These are phyloP conservation scores for Chlorella sorokiniana DNA, from an alignment of 139 green algal species.

Conservation along the genomic window DNA sequence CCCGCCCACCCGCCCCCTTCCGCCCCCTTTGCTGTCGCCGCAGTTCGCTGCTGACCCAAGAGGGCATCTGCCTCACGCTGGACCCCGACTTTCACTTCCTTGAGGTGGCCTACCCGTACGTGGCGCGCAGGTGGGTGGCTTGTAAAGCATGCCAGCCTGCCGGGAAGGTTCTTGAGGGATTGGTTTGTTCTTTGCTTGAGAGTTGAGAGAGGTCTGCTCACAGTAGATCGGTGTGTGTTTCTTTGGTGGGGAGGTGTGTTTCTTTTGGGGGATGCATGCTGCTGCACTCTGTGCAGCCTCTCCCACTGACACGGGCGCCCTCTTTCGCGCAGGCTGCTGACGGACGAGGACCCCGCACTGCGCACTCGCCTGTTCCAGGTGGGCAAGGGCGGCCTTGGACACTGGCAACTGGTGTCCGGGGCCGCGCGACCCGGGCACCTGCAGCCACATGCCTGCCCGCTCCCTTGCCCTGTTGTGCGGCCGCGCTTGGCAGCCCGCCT, in stretches of 20 bases:
- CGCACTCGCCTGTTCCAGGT: slow-evolving; percentile 92
- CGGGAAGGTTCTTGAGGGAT: too few relatives aligned
- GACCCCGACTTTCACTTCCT: slow-evolving; percentile 97
- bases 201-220: too few relatives aligned
- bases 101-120: slow-evolving; percentile 85
- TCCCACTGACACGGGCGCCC: too few relatives aligned
- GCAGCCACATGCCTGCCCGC: too few relatives aligned
- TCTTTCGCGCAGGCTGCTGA: slow-evolving; percentile 88
- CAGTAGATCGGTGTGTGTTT: not conserved
- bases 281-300: too few relatives aligned
- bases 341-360: slow-evolving; percentile 94
- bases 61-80: slow-evolving; percentile 99
- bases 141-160: not conserved
- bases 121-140: slow-evolving; percentile 50
- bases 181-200: too few relatives aligned
- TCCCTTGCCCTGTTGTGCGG: not conserved
- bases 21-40: not conserved
- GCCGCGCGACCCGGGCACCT: too few relatives aligned
- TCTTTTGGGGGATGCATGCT: too few relatives aligned
- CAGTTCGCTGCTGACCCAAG: slow-evolving; percentile 69
- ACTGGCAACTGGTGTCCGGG: not conserved
- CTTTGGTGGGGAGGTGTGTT: not conserved
- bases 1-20: not conserved
- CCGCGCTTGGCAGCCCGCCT: too few relatives aligned
- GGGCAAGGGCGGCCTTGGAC: not conserved